Evolutionary conservation across 2,329 filamentous ascomycete species (phyloP).

Genomic region (Colletotrichum sp.): DNA sequence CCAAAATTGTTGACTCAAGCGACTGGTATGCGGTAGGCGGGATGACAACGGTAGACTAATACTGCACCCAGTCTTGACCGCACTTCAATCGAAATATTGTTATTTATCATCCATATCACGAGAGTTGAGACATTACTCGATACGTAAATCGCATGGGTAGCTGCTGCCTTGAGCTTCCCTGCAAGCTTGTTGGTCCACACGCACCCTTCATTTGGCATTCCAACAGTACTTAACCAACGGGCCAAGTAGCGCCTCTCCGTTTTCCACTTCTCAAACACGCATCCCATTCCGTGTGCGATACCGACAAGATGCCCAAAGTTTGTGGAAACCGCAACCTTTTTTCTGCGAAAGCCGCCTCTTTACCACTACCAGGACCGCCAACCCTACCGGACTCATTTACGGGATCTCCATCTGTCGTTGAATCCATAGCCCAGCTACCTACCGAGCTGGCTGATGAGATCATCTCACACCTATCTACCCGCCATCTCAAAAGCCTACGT

Average conservation of each 20-base stretch:
- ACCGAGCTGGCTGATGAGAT: not conserved
- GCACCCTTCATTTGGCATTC: too few relatives aligned
- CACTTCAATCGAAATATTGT: not conserved
- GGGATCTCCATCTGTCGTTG: not conserved
- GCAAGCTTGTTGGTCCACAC: not conserved
- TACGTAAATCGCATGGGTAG: not conserved
- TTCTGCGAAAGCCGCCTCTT: not conserved
- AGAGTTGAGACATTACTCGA: not conserved
- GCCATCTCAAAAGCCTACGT: not conserved
- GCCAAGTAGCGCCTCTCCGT: not conserved
- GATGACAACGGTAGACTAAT: too few relatives aligned
- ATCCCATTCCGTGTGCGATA: not conserved
- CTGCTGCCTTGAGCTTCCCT: not conserved
- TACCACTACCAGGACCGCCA: not conserved
- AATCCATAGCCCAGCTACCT: not conserved
- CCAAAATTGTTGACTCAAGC: not conserved
- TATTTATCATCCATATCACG: not conserved
- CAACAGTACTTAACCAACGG: not conserved
- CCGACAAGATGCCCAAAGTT: not conserved
- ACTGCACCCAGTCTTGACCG: not conserved
- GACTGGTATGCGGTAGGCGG: too few relatives aligned
- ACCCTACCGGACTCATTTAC: not conserved
- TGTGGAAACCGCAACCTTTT: not conserved
- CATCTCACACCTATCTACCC: not conserved
- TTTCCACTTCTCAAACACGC: not conserved